Evolutionary conservation across 2,329 filamentous ascomycete species (phyloP).

Genomic region (Hansfordia pulvinata): DNA sequence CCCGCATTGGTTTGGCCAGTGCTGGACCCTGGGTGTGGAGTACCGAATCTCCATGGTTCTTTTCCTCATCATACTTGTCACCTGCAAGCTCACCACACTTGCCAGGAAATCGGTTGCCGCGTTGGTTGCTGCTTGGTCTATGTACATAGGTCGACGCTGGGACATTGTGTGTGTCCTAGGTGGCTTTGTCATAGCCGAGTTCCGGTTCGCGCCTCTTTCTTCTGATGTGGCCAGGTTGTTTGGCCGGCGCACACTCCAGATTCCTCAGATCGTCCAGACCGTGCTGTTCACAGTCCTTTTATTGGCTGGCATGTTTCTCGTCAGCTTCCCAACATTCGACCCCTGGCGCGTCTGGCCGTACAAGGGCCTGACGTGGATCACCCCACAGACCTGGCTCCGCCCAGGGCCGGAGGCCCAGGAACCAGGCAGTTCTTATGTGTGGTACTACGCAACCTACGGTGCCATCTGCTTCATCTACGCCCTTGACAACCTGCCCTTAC

Average conservation of each 20-base stretch:
- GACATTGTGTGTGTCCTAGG: conserved; percentile 1
- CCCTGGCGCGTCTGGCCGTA: not conserved
- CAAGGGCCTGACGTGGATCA: not conserved
- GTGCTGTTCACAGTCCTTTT: not conserved
- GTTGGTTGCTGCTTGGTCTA: not conserved
- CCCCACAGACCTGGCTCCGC: not conserved
- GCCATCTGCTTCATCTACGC: not conserved
- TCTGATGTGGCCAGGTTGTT: not conserved
- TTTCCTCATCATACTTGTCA: not conserved
- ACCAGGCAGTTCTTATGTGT: not conserved
- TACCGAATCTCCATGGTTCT: not conserved
- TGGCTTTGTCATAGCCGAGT: not conserved
- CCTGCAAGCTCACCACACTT: not conserved
- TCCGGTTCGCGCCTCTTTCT: not conserved
- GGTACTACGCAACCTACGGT: conserved; percentile 1
- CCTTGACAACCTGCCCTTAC: not conserved
- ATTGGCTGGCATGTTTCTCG: not conserved
- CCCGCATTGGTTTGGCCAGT: not conserved
- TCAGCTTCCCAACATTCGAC: not conserved
- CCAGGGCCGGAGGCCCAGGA: too few relatives aligned
- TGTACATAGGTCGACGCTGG: not conserved
- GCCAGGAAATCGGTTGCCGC: not conserved
- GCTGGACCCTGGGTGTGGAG: conserved; percentile 1
- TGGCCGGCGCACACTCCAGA: not conserved
- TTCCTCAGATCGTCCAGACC: not conserved